A percentile compares a stretch with the other conserved stretches of the same genome.
phyloP scores from a whole-genome alignment of 257 asterid genomes.

The Handroanthus guayacan region DNA sequence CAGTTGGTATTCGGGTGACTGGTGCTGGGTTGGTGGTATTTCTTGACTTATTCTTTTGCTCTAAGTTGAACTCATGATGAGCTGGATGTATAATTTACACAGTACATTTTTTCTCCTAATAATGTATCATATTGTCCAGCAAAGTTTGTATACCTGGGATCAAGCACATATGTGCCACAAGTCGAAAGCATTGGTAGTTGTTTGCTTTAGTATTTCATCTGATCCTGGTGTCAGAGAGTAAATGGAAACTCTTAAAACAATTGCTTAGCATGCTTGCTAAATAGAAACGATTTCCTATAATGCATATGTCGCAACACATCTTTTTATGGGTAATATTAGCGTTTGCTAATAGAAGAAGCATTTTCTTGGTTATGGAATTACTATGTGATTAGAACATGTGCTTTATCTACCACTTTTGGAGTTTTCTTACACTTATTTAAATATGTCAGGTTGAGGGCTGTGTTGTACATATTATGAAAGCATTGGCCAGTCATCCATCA shows the following conservation, averaged over 20 bases:
- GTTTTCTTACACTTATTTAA: not conserved
- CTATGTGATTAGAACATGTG: slow-evolving; percentile 7
- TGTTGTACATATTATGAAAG: slow-evolving; percentile 97
- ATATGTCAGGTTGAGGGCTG: slow-evolving; percentile 84
- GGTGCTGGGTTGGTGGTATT: not conserved
- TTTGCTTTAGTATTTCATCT: slow-evolving; percentile 7
- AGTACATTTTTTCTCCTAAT: not conserved
- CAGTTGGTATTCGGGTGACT: slow-evolving; percentile 2
- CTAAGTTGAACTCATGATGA: not conserved
- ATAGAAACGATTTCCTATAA: not conserved
- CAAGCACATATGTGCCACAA: not conserved
- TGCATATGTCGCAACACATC: not conserved
- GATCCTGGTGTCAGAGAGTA: slow-evolving; percentile 28
- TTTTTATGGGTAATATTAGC: slow-evolving; percentile 14
- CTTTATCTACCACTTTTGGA: slow-evolving; percentile 21
- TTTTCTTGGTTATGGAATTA: slow-evolving; percentile 17
- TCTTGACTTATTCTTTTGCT: not conserved
- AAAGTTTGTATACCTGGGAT: not conserved
- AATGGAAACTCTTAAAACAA: not conserved
- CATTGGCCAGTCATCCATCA: slow-evolving; percentile 83
- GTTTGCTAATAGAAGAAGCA: slow-evolving; percentile 23
- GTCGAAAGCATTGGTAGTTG: not conserved
- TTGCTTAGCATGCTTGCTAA: not conserved
- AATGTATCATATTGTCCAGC: not conserved
- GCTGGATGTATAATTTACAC: not conserved